Conservation (phyloP, 805 yeast genomes). For the Metschnikowia continentalis region DNA sequence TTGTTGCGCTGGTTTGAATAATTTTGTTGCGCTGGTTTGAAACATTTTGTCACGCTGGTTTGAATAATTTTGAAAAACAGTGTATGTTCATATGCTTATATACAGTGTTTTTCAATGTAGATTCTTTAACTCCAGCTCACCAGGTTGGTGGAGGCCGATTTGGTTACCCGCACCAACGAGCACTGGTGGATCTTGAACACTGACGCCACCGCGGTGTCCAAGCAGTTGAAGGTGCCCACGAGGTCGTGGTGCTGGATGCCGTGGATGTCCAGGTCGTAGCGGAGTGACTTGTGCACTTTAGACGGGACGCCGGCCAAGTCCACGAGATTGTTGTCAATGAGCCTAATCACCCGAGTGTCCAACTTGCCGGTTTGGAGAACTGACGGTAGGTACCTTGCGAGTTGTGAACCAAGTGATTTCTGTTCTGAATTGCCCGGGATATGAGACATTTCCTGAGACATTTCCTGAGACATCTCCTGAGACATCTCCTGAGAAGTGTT, state of each 20-base stretch:
- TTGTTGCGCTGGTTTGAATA: no score
- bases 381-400: neutral
- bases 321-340: slow-evolving; percentile 37
- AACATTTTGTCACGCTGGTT: no score
- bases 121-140: no score
- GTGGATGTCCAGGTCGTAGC: slow-evolving; percentile 10
- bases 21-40: no score
- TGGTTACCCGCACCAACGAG: slow-evolving; percentile 47
- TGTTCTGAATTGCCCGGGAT: no score
- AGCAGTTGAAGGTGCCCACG: slow-evolving; percentile 36
- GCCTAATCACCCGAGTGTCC: slow-evolving; percentile 28
- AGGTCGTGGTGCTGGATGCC: slow-evolving; percentile 9
- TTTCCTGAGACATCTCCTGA: no score
- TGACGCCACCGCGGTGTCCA: slow-evolving; percentile 43
- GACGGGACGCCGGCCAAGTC: slow-evolving; percentile 34
- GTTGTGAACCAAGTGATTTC: no score
- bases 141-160: slow-evolving; percentile 50
- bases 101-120: no score
- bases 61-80: no score
- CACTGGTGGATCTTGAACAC: slow-evolving; percentile 41
- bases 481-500: no score
- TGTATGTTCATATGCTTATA: no score
- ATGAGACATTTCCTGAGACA: no score
- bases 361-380: slow-evolving; percentile 7
- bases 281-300: slow-evolving; percentile 33